A percentile compares a stretch with the other conserved stretches of the same genome.
phyloP scores from a whole-genome alignment of 768 basidiomycete species.

The Lactarius indigo region DNA sequence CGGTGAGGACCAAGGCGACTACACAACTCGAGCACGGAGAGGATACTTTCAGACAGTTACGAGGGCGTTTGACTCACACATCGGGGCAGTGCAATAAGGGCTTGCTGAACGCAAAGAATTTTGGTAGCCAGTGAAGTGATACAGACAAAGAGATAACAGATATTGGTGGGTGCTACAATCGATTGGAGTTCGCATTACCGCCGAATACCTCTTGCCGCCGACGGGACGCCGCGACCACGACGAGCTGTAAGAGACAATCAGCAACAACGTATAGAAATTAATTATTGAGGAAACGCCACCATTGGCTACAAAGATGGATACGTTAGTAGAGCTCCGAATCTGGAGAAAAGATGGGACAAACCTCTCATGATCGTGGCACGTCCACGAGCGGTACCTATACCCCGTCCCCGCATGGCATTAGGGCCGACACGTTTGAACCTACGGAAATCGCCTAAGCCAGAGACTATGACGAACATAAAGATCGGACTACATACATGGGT shows the following conservation, averaged over 20 bases:
- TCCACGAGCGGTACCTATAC: conserved; percentile 98
- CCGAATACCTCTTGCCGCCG: conserved; percentile 73
- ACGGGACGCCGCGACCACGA: conserved; percentile 79
- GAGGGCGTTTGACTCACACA: too few species aligned
- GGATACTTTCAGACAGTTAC: too few species aligned
- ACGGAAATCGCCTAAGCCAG: conserved; percentile 17
- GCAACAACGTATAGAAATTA: conserved; percentile 3
- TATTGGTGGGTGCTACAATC: conserved; percentile 19
- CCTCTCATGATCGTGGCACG: conserved; percentile 98
- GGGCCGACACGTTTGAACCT: conserved; percentile 99
- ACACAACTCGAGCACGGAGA: too few species aligned
- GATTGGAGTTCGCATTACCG: conserved; percentile 44
- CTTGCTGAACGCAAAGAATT: not conserved
- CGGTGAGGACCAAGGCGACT: too few species aligned
- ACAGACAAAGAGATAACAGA: conserved; percentile 19
- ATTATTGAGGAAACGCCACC: conserved; percentile 39
- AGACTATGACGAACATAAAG: not conserved
- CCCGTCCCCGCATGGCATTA: conserved; percentile 96
- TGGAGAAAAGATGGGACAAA: conserved; percentile 40
- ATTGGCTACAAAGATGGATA: conserved; percentile 53
- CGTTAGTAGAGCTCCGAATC: conserved; percentile 20
- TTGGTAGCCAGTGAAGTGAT: conserved; percentile 11
- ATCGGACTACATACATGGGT: conserved; percentile 72
- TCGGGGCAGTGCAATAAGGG: not conserved
- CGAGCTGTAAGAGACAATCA: conserved; percentile 52